Evolutionary conservation across 2,329 filamentous ascomycete species (phyloP), one percentile per base, ranked within the genome.

Genomic region (Aaosphaeria pasadenensis): DNA sequence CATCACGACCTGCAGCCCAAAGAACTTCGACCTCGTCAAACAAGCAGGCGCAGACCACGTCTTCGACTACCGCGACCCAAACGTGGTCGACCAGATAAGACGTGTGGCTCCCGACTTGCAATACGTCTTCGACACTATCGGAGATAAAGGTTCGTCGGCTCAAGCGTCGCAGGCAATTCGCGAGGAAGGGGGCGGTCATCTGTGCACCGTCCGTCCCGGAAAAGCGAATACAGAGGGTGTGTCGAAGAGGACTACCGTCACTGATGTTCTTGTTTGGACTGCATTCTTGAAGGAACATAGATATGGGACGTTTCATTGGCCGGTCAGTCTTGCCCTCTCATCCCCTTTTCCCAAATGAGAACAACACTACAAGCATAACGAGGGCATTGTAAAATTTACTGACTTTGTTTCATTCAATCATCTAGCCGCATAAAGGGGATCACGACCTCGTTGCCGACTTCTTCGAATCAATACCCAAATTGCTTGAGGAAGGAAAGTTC

Each of bases 61-160:
- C 36, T 44, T 52, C 55, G 72, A 79, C 59, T 80, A 81, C 64
- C 43, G 31, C 29, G 40, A 46, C 7, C 6, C 32, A 2, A 39
- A 38, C 7, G 47, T 39, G 1, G 47, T 13, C 11, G 5, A 42
- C 17, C 24, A 54, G 1, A 52, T 56, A 29, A 11, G 17, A 11
- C 11, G 17, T 9, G 7, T 7, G 39, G 39, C 11, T 9, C 63
- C 65, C 6, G 43, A 56, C 17, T 1, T 51, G 49, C 2, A 55
- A 5, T 67, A 72, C 45, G 60, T 69, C 7, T 75, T 77, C 46
- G 74, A 77, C 47, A 74, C 69, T 0, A 75, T 76, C 43, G 75
- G 75, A n/a, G 65, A 64, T 40, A 39, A 55, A 4, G 58, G 55
- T 0, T 73, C 72, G 0, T 76, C 73, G 0, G 48, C 36, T 2